Conservation (phyloP, 2,329 filamentous ascomycete species). For the Claviceps sorghi region DNA sequence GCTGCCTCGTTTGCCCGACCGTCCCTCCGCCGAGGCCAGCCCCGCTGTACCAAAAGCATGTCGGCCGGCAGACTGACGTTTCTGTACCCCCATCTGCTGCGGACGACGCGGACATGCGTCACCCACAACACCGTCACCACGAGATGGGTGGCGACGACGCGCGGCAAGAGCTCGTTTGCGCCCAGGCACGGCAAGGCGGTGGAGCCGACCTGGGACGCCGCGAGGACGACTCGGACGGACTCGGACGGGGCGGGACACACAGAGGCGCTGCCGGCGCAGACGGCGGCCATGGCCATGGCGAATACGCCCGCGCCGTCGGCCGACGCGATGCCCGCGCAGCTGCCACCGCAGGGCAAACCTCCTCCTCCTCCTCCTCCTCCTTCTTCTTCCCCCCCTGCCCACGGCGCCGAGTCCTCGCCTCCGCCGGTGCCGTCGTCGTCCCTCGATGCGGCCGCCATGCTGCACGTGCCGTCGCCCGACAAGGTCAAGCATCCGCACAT, state of each 20-base stretch:
- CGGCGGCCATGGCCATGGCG: too few species aligned
- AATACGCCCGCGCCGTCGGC: too few species aligned
- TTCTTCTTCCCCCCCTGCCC: not conserved
- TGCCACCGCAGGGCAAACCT: too few species aligned
- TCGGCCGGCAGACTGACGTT: constrained; percentile 45
- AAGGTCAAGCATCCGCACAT: constrained; percentile 48
- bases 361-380: not conserved
- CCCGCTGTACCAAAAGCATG: not conserved
- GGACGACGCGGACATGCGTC: constrained; percentile 19
- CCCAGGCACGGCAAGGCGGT: constrained; percentile 46
- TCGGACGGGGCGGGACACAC: not conserved
- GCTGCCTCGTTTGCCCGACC: too few species aligned
- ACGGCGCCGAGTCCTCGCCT: not conserved
- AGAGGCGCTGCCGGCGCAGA: too few species aligned
- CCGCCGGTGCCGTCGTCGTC: not conserved
- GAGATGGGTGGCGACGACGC: constrained; percentile 21
- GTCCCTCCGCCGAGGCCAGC: too few species aligned
- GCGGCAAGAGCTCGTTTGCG: constrained; percentile 32
- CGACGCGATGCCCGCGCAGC: not conserved
- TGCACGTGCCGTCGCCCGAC: constrained; percentile 30
- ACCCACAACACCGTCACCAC: not conserved
- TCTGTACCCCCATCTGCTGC: constrained; percentile 53
- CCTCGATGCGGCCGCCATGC: constrained; percentile 29
- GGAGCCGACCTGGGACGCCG: constrained; percentile 28
- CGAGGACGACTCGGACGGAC: not conserved